These are phyloP conservation scores for Trichoderma citrinoviride DNA, from an alignment of 2,329 filamentous ascomycete species.

Conservation along the genomic window DNA sequence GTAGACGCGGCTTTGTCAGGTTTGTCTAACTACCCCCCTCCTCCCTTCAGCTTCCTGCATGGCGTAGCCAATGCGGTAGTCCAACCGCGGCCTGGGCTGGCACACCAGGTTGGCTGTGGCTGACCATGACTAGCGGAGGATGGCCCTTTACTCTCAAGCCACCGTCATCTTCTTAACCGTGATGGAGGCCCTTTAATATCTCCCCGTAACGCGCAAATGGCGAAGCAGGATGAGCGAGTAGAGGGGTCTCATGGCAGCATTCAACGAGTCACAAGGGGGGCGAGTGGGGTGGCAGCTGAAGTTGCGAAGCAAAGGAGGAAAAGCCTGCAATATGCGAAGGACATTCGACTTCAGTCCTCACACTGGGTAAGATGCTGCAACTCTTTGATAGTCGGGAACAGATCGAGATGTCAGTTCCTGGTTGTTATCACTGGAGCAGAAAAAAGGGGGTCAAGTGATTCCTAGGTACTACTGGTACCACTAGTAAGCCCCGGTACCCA, in stretches of 20 bases:
- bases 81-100: not conserved
- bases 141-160: conserved; percentile 12
- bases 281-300: not conserved
- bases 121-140: conserved; percentile 1
- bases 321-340: not conserved
- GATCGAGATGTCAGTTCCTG: not conserved
- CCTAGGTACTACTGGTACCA: too few species aligned
- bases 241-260: not conserved
- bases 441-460: not conserved
- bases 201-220: not conserved
- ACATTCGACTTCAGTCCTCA: not conserved
- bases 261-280: not conserved
- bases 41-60: conserved; percentile 12
- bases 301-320: not conserved
- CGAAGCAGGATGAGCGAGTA: not conserved
- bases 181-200: not conserved
- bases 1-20: not conserved
- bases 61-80: conserved; percentile 10
- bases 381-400: not conserved
- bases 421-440: not conserved
- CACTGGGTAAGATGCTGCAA: not conserved
- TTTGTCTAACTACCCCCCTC: not conserved
- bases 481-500: not conserved
- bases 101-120: conserved; percentile 15
- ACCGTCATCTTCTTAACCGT: conserved; percentile 16